Evolutionary conservation across 2,329 filamentous ascomycete genomes (phyloP).

Genomic region (Orbilia ellipsospora): DNA sequence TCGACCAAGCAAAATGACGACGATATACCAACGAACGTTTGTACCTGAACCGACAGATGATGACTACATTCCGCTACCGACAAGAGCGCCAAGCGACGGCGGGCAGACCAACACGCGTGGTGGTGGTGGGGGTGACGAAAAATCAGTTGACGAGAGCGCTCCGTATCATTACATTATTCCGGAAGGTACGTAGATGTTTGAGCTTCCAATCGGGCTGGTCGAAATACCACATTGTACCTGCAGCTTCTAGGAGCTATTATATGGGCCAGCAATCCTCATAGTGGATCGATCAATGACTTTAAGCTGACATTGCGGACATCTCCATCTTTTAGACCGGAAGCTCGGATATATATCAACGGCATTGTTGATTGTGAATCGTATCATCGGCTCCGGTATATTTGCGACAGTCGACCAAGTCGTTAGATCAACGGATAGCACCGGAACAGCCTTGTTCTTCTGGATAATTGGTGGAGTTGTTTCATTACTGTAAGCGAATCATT

Average conservation of each 20-base stretch:
- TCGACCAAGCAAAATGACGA: constrained; percentile 40
- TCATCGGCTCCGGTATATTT: constrained; percentile 71
- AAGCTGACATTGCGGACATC: constrained; percentile 24
- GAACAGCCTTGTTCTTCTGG: constrained; percentile 69
- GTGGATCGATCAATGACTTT: constrained; percentile 8
- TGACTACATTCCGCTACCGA: constrained; percentile 46
- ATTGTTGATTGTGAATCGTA: constrained; percentile 70
- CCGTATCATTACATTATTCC: constrained; percentile 53
- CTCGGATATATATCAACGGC: constrained; percentile 68
- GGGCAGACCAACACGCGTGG: not conserved
- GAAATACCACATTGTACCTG: not conserved
- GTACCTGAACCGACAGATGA: constrained; percentile 48
- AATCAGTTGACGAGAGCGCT: constrained; percentile 37
- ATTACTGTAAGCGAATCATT: constrained; percentile 34
- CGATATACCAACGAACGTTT: constrained; percentile 51
- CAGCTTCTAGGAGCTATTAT: no score
- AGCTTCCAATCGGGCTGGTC: not conserved
- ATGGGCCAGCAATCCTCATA: constrained; percentile 1
- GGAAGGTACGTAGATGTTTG: constrained; percentile 28
- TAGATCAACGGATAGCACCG: constrained; percentile 68
- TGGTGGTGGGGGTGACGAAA: constrained; percentile 25
- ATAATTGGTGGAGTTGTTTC: constrained; percentile 59
- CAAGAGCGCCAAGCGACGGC: constrained; percentile 40
- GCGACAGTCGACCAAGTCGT: constrained; percentile 71
- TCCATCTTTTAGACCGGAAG: constrained; percentile 62